Conservation (phyloP, 768 basidiomycete species). For the Floccularia luteovirens region DNA sequence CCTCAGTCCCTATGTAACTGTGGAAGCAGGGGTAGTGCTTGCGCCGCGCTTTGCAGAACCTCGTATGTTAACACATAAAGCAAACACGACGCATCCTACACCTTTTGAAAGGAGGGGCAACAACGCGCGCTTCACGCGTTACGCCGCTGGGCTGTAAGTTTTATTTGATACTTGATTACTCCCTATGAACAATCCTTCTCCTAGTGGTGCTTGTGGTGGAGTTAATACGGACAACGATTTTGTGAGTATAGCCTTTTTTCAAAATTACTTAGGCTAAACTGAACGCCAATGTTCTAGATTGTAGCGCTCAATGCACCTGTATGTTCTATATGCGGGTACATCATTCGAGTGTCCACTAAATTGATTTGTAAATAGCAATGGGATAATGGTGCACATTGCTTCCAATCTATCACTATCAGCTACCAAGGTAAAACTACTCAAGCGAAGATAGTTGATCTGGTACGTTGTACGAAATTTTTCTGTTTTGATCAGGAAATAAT, state of each 20-base stretch:
- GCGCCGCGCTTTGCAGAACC: not conserved
- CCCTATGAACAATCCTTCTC: not conserved
- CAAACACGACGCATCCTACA: not conserved
- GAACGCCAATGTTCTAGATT: slow-evolving; percentile 19
- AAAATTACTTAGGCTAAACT: not conserved
- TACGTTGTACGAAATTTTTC: slow-evolving; percentile 11
- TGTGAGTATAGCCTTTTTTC: slow-evolving; percentile 15
- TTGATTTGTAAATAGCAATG: slow-evolving; percentile 23
- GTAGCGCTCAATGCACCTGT: slow-evolving; percentile 35
- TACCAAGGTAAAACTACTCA: slow-evolving; percentile 25
- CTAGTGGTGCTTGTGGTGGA: slow-evolving; percentile 35
- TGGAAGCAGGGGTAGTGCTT: not conserved
- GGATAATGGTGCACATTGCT: slow-evolving; percentile 32
- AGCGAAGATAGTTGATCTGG: slow-evolving; percentile 38
- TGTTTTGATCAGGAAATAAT: slow-evolving; percentile 1
- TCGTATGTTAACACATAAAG: not conserved
- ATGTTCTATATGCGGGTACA: slow-evolving; percentile 10
- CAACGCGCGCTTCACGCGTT: not conserved
- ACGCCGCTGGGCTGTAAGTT: slow-evolving; percentile 1
- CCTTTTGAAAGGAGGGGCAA: not conserved
- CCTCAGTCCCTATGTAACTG: not conserved
- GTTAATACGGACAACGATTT: slow-evolving; percentile 18
- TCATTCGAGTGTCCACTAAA: not conserved
- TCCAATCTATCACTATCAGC: slow-evolving; percentile 33
- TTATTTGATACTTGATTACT: not conserved